Base-by-base conservation (phyloP, 768 basidiomycete genomes). In the Podaxis sp. region DNA sequence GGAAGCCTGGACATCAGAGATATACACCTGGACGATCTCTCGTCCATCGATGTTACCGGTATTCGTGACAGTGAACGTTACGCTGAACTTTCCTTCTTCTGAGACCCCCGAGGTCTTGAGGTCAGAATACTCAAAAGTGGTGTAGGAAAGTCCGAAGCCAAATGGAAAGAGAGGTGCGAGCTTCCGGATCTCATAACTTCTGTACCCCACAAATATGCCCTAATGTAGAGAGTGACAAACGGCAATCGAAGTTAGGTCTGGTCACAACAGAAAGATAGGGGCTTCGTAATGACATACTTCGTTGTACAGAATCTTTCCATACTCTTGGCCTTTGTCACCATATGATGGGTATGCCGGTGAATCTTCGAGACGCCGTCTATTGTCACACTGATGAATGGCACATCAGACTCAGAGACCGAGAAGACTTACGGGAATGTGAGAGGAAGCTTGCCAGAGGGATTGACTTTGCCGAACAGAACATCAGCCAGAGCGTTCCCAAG, bases 71-170 rank as follows among this genome's bases (percentile, higher is more conserved):
- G 68, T 76, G 72, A 85, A 83, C 6, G 76, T 70, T 3, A 83
- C 72, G 0, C 70, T 71, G 66, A 81, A 81, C 3, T 70, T 66
- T 9, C 78, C 71, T 15, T 72, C 67, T 12, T 71, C 56, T 13
- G 73, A 77, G 62, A 79, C 69, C 42, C 68, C 52, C 0, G 77
- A 74, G 42, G 76, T 68, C 19, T 68, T 55, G 53, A 86, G 74
- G 54, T 74, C 69, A 13, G 80, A 76, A 67, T 85, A 82, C n/a
- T 79, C 73, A 71, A 87, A 88, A 7, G 77, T 75, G 8, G 87
- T 81, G 71, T 88, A 88, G 0, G 84, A 84, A 19, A 89, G 79
- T 17, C 87, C 87, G 68, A 75, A 78, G 52, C 85, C 84, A 69
- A 87, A 86, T 9, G 82, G 77, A 70, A 84, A 86, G 24, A 82